These are phyloP conservation scores for Calonectria multiphialidica DNA, from an alignment of 2,329 filamentous ascomycete species.

Conservation along the genomic window DNA sequence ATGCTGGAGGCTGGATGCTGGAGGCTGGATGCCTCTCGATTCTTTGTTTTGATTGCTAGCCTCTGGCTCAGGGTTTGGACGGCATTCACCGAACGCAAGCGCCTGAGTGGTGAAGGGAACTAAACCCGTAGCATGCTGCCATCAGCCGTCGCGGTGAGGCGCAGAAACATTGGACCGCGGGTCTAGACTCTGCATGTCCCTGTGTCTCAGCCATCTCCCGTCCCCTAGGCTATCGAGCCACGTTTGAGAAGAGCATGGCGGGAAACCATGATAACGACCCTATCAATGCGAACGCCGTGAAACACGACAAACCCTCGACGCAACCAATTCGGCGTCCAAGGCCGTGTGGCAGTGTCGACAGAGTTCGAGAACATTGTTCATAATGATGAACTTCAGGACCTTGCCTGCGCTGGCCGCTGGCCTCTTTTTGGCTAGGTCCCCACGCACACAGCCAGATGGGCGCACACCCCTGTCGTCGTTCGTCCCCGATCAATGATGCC, in stretches of 20 bases:
- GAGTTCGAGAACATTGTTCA: constrained; percentile 20
- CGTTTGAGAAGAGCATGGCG: neutral
- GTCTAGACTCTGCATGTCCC: neutral
- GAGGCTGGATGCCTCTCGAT: neutral
- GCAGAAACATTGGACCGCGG: neutral
- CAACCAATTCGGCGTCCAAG: neutral
- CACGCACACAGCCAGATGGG: neutral
- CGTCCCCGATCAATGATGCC: neutral
- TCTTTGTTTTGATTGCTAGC: neutral
- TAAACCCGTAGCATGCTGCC: neutral
- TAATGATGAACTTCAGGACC: neutral
- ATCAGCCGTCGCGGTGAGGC: constrained; percentile 3
- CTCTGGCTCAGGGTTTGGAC: neutral
- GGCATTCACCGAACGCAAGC: neutral
- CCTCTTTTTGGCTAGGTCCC: neutral
- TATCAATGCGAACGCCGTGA: neutral
- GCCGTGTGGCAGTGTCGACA: neutral
- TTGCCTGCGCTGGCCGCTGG: constrained; percentile 9
- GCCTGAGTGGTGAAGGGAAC: neutral
- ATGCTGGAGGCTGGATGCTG: too few species aligned
- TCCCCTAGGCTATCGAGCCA: neutral
- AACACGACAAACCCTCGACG: neutral
- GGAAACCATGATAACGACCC: neutral
- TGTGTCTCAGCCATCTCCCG: neutral
- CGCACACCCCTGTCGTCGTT: neutral